These are phyloP conservation scores for Serendipita sp. DNA, from an alignment of 768 basidiomycete genomes.

Conservation along the genomic window DNA sequence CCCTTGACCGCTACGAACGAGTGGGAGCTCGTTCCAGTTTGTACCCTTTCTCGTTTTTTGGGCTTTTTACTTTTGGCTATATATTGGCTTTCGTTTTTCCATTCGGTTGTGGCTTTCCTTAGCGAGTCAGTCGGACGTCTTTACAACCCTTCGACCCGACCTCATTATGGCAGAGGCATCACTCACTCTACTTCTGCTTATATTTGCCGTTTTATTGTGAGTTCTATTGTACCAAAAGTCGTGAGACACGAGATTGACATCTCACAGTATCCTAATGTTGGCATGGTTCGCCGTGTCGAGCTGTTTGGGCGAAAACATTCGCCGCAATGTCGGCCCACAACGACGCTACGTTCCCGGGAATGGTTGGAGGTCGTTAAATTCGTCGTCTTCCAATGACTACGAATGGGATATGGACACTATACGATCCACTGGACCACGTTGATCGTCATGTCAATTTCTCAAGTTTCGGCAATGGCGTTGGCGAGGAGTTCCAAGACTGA, in stretches of 20 bases:
- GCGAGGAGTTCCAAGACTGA: too few relatives aligned
- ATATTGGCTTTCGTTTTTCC: too few relatives aligned
- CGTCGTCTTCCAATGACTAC: background rate
- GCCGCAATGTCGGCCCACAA: background rate
- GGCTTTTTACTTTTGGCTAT: too few relatives aligned
- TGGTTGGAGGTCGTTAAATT: background rate
- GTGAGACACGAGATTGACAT: background rate
- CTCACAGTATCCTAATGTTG: background rate
- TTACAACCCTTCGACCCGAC: background rate
- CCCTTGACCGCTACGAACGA: too few relatives aligned
- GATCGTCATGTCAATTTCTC: too few relatives aligned
- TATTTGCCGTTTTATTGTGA: slow-evolving; percentile 3
- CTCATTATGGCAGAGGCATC: background rate
- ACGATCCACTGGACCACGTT: background rate
- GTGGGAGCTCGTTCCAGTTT: too few relatives aligned
- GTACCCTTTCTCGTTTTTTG: too few relatives aligned
- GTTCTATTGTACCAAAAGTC: background rate
- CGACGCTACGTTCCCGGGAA: background rate
- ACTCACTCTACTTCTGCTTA: background rate
- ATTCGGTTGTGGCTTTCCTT: too few relatives aligned
- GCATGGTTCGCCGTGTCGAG: slow-evolving; percentile 4
- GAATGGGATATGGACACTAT: background rate
- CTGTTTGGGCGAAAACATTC: slow-evolving; percentile 1
- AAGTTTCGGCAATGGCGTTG: too few relatives aligned
- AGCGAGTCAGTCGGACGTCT: too few relatives aligned